A percentile compares a stretch with the other conserved stretches of the same genome.
phyloP scores from a whole-genome alignment of 2,329 filamentous ascomycete genomes.

The Metarhizium rileyi region DNA sequence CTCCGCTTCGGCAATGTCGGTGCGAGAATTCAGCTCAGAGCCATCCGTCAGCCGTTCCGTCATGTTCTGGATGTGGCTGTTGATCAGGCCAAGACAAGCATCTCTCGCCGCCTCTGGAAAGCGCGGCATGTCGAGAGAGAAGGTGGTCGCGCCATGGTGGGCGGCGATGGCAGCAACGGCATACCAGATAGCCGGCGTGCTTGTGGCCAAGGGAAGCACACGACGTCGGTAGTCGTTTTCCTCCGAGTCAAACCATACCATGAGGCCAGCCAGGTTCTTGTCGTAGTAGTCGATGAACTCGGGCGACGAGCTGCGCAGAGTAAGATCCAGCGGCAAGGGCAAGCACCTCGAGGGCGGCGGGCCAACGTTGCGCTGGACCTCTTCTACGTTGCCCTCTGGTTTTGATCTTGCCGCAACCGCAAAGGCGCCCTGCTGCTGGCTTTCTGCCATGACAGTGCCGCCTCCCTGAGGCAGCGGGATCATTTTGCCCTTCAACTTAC shows the following conservation, averaged over 20 bases:
- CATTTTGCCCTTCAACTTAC: slow-evolving; percentile 14
- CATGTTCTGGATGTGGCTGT: slow-evolving; percentile 15
- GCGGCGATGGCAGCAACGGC: slow-evolving; percentile 20
- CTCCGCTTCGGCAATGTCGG: slow-evolving; percentile 17
- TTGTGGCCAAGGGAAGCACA: slow-evolving; percentile 16
- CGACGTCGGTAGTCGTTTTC: slow-evolving; percentile 19
- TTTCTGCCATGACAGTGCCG: neutral
- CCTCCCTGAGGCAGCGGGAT: slow-evolving; percentile 8
- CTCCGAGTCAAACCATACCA: slow-evolving; percentile 22
- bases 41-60: slow-evolving; percentile 14
- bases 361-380: neutral
- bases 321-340: slow-evolving; percentile 8
- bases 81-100: slow-evolving; percentile 17
- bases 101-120: slow-evolving; percentile 19
- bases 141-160: slow-evolving; percentile 16
- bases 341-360: neutral
- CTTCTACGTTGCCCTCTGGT: neutral
- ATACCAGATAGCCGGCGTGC: slow-evolving; percentile 17
- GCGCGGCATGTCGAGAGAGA: slow-evolving; percentile 11
- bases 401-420: neutral
- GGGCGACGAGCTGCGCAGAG: slow-evolving; percentile 11
- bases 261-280: slow-evolving; percentile 18
- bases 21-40: slow-evolving; percentile 11
- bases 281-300: slow-evolving; percentile 20
- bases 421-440: neutral